Conservation (phyloP, 1,139 yeast species). For the Pichia sp. region DNA sequence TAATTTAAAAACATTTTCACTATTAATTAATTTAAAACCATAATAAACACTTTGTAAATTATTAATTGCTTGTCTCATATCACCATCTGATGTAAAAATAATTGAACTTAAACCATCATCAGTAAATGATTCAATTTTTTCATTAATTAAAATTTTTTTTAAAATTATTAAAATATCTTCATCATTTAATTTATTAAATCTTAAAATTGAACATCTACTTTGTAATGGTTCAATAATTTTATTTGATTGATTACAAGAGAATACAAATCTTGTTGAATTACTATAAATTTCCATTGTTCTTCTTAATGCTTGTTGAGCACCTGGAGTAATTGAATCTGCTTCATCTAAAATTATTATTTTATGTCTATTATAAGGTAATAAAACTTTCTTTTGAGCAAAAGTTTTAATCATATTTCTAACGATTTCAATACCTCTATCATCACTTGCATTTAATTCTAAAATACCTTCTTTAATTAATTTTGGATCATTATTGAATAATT, state of each 20-base stretch:
- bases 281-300: conserved; percentile 97
- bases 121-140: conserved; percentile 45
- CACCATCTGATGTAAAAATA: conserved; percentile 97
- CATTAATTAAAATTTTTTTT: conserved; percentile 63
- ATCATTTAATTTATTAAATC: conserved; percentile 76
- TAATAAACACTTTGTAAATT: conserved; percentile 91
- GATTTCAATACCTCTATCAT: conserved; percentile 93
- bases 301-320: conserved; percentile 95
- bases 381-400: conserved; percentile 90
- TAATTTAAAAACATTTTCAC: conserved; percentile 86
- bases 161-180: conserved; percentile 78
- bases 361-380: conserved; percentile 67
- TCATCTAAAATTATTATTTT: conserved; percentile 89
- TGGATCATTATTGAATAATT: conserved; percentile 59
- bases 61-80: conserved; percentile 97
- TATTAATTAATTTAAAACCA: conserved; percentile 86
- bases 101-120: conserved; percentile 92
- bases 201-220: conserved; percentile 89
- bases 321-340: conserved; percentile 98
- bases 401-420: conserved; percentile 90
- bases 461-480: conserved; percentile 65
- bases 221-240: conserved; percentile 96
- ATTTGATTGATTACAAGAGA: conserved; percentile 92
- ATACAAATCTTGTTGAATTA: conserved; percentile 91
- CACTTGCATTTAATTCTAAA: conserved; percentile 89